Base-by-base conservation (phyloP, 306 rosid species). In the Prunus campanulata region DNA sequence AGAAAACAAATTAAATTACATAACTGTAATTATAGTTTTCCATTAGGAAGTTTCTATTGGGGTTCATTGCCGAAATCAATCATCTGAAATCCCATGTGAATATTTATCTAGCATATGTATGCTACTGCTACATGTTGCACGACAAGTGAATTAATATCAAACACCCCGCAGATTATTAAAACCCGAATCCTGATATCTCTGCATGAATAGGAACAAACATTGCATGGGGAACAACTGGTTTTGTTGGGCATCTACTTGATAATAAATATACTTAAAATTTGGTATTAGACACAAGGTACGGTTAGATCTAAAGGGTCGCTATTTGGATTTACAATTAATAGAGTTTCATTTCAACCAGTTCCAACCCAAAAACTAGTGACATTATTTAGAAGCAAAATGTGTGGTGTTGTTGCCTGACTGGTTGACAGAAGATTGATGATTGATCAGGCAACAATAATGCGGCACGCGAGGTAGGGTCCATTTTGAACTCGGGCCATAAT, bases 391-490 rank as follows among this genome's bases (percentile, higher is more conserved):
- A 50, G 42, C 27, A 78, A 32, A 30, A 4, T 48, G 70, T 56
- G 75, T 20, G 61, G 27, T 60, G 83, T 2, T 82, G 89, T 86
- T 77, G 2, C 56, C 67, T 18, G 35, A 42, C 47, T 25, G 74
- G 77, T 71, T 82, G 84, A 78, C 96, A 88, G 46, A 66, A 79
- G 77, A 69, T 75, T 80, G 79, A 87, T 83, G 72, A 83, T 80
- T 81, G 75, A 79, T 65, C 22, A 57, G 56, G 73, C 60, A 64
- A 83, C 83, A 82, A 83, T 78, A 80, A 64, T 80, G 81, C 83
- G 83, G 82, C 90, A 89, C 70, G 86, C 84, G 5, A 75, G 69
- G 93, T 87, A 79, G 93, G 93, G 91, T 64, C 87, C 76, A 74
- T 35, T 54, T 44, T 42, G 46, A 32, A 71, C 70, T 80, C 11